Base-by-base conservation (phyloP, 306 rosid species). In the Rosa lucieae region DNA sequence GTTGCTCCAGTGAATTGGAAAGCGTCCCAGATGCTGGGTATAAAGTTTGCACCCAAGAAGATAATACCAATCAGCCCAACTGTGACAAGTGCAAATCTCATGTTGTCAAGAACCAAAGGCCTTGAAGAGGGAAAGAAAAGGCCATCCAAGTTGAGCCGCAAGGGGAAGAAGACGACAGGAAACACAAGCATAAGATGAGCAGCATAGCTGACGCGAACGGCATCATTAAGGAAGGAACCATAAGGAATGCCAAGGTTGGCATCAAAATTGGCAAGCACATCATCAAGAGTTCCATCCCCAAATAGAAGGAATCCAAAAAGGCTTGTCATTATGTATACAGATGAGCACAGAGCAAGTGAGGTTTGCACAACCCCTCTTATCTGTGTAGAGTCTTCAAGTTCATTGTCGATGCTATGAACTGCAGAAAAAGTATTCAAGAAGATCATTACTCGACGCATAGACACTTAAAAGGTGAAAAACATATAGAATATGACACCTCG, bases 171-270 rank as follows among this genome's bases (percentile, higher is more conserved):
- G 77, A 93, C 95, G 32, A 93, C 87, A 1, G 98, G 97, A 75
- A 93, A 91, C 35, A 93, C 98, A 73, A 93, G 97, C 87, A 93
- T 80, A 55, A 93, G 97, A 77, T 93, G 98, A n/a, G 93, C 98
- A 35, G 92, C 97, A 77, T 93, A 93, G 88, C 95, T 90, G 17
- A 89, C 85, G 42, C 98, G 97, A 61, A 93, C 91, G 9, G 89
- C 88, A 29, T 93, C 98, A 62, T 91, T 93, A 47, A 93, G 91
- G 76, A 86, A 49, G 44, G 90, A 66, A 70, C 97, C 82, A 6
- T 76, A 90, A 51, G 95, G 98, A 79, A 93, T 90, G 74, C 97
- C 97, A 42, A 93, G 95, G 87, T 91, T 62, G 21, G 91, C 84
- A 58, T 93, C 98, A 18, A 91, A 93, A 89, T 93, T 93, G 74